Evolutionary conservation across 2,329 filamentous ascomycete species (phyloP), one percentile per base, ranked within the genome.

Genomic region (Tolypocladium inflatum): DNA sequence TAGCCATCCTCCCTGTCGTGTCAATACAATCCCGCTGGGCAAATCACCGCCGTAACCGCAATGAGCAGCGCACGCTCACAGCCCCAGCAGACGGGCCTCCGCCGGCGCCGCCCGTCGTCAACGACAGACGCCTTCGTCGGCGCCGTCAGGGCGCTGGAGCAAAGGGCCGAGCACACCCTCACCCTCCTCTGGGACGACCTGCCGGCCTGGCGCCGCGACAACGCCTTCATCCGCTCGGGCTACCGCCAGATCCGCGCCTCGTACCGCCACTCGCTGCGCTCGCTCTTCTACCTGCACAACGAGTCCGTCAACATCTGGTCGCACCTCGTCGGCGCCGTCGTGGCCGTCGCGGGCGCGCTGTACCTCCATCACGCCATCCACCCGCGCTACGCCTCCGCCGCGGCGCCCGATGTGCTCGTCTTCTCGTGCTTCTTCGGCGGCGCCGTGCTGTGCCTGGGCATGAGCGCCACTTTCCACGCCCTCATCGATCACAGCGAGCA

Each of bases 391-490:
- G 78, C 77, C 10, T 76, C 79, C 3, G 88, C 89, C 8, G 78
- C 77, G 10, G 60, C 67, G 10, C 74, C 80, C 3, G 91, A 96
- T 69, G 77, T 90, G n/a, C 62, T 84, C 41, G 89, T 84, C 37
- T 91, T 96, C 69, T 75, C 77, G 1, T 91, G 86, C 73, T 96
- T 94, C 78, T 91, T 96, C 66, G 76, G 77, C 30, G 90, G 91
- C 51, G 89, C 88, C 2, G 80, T 85, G 35, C 67, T 84, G 39
- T 93, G 90, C 66, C 76, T 94, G 56, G 87, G 88, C 26, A 90
- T 92, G 86, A 91, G 88, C 64, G 88, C 91, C 6, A 89, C 87
- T 3, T 99, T 86, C 70, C 94, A 99, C 70, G 82, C 89, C 2
- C 82, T 97, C 54, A 85, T 81, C 26, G 96, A 97, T 64, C 94